A percentile compares a stretch with the other conserved stretches of the same genome.
These are phyloP conservation scores for Clathrospora elynae DNA, from an alignment of 2,329 filamentous ascomycete genomes.

Conservation along the genomic window DNA sequence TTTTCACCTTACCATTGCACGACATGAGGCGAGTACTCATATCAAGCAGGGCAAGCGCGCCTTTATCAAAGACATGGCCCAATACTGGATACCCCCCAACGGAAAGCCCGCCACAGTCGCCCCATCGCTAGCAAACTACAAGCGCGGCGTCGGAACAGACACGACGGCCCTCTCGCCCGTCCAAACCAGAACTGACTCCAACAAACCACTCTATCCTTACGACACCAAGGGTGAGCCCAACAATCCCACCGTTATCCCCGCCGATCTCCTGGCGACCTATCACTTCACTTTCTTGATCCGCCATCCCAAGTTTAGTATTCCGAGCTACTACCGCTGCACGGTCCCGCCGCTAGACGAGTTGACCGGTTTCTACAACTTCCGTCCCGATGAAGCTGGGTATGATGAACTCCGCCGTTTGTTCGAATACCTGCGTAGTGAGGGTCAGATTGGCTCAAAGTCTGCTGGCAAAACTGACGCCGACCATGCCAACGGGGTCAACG, in stretches of 20 bases:
- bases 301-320: slow-evolving; percentile 88
- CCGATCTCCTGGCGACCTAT: slow-evolving; percentile 74
- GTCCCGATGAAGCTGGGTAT: slow-evolving; percentile 88
- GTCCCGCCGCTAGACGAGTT: slow-evolving; percentile 80
- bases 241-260: slow-evolving; percentile 86
- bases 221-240: slow-evolving; percentile 63
- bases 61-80: slow-evolving; percentile 97
- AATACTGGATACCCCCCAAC: slow-evolving; percentile 84
- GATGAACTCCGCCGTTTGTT: slow-evolving; percentile 84
- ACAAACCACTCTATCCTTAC: slow-evolving; percentile 61
- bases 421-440: slow-evolving; percentile 74
- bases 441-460: slow-evolving; percentile 71
- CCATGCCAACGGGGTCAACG: slow-evolving; percentile 37
- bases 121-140: slow-evolving; percentile 69
- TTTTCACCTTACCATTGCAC: too few relatives aligned
- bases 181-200: slow-evolving; percentile 30
- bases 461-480: slow-evolving; percentile 53
- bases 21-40: slow-evolving; percentile 34
- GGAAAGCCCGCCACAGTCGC: slow-evolving; percentile 71
- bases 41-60: slow-evolving; percentile 75
- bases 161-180: slow-evolving; percentile 43
- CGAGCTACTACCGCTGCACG: slow-evolving; percentile 93
- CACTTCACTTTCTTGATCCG: slow-evolving; percentile 98
- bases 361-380: slow-evolving; percentile 86
- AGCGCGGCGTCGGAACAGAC: slow-evolving; percentile 65